Evolutionary conservation across 805 yeast genomes (phyloP).

Genomic region (Wickerhamiella azyma): DNA sequence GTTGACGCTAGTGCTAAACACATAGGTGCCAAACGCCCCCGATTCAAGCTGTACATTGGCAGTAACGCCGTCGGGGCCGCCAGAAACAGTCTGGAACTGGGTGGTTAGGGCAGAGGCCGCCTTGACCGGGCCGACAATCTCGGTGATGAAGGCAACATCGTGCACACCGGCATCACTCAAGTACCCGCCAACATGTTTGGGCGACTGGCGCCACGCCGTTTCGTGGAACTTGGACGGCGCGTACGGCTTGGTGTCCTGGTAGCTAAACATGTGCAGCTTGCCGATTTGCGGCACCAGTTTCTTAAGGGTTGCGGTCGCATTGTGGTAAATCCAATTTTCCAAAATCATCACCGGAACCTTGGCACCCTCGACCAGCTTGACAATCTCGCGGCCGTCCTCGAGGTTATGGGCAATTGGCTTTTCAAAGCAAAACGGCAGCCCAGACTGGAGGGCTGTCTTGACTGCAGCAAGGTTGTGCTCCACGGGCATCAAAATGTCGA

Average conservation of each 20-base stretch:
- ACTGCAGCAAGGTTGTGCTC: conserved; percentile 61
- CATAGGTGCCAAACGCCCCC: conserved; percentile 68
- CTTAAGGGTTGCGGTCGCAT: conserved; percentile 41
- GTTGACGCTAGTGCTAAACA: conserved; percentile 79
- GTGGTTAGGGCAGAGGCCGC: conserved; percentile 61
- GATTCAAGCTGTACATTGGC: conserved; percentile 48
- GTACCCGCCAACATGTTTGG: conserved; percentile 87
- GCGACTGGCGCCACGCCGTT: conserved; percentile 79
- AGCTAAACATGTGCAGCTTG: conserved; percentile 29
- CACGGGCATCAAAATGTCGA: conserved; percentile 85
- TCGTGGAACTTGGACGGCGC: conserved; percentile 35
- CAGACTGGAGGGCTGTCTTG: conserved; percentile 51
- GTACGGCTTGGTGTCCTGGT: conserved; percentile 38
- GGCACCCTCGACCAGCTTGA: conserved; percentile 45
- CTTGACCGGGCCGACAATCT: conserved; percentile 60
- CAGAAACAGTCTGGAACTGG: conserved; percentile 65
- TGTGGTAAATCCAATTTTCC: conserved; percentile 75
- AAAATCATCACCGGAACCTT: conserved; percentile 60
- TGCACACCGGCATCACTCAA: conserved; percentile 95
- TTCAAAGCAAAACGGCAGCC: conserved; percentile 71
- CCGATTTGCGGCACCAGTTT: conserved; percentile 61
- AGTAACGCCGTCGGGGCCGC: conserved; percentile 68
- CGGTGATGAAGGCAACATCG: conserved; percentile 77
- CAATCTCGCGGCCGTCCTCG: conserved; percentile 69
- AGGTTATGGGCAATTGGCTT: conserved; percentile 87